These are phyloP conservation scores for Colletotrichum navitas DNA, from an alignment of 2,329 filamentous ascomycete species.

Conservation along the genomic window DNA sequence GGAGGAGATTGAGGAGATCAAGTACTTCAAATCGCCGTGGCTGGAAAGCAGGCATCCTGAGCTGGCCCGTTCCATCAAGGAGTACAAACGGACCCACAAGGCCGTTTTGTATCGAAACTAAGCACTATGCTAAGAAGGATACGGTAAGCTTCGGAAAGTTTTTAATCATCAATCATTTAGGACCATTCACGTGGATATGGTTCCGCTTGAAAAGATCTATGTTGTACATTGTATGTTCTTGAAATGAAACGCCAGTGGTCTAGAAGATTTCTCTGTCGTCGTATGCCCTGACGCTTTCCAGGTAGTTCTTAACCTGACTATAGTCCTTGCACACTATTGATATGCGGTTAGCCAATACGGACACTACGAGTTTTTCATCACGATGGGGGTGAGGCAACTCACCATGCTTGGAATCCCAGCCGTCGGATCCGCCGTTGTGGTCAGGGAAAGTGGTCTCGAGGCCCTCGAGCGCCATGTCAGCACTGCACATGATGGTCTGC, in stretches of 20 bases:
- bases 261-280: conserved; percentile 60
- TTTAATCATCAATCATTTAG: neutral
- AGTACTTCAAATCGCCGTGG: neutral
- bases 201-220: too few relatives aligned
- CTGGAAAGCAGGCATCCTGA: neutral
- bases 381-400: conserved; percentile 36
- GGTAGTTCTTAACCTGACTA: conserved; percentile 55
- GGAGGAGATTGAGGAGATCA: conserved; percentile 2
- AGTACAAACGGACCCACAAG: neutral
- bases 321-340: conserved; percentile 58
- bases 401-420: conserved; percentile 62
- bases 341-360: conserved; percentile 1
- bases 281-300: conserved; percentile 59
- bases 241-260: conserved; percentile 7
- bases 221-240: neutral
- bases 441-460: conserved; percentile 61
- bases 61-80: neutral
- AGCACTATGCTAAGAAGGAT: neutral
- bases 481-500: conserved; percentile 60
- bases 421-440: conserved; percentile 60
- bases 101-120: neutral
- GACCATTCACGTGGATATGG: neutral
- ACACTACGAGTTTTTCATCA: neutral
- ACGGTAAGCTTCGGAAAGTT: too few relatives aligned
- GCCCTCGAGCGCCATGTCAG: conserved; percentile 61